Evolutionary conservation across 306 rosid genomes (phyloP).

Genomic region (Gleditsia sinensis): DNA sequence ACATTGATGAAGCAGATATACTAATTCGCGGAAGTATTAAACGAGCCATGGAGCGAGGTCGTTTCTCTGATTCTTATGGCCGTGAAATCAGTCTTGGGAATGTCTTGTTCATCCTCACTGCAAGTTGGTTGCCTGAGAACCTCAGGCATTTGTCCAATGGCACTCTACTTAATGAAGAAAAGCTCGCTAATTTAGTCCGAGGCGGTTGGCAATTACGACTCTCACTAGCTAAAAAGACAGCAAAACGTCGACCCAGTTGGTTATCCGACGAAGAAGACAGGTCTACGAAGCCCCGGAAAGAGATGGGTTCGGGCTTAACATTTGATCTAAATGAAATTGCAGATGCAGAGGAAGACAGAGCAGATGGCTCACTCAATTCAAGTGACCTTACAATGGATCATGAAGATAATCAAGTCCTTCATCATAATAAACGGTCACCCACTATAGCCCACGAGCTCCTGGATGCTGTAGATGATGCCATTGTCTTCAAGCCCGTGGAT

Average conservation of each 20-base stretch:
- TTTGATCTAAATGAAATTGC: slow-evolving; percentile 92
- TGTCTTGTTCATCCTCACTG: slow-evolving; percentile 79
- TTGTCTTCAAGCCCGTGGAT: slow-evolving; percentile 82
- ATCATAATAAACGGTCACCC: slow-evolving; percentile 36
- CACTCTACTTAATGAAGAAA: slow-evolving; percentile 56
- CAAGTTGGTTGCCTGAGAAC: slow-evolving; percentile 83
- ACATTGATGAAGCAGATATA: slow-evolving; percentile 69
- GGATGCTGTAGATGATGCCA: slow-evolving; percentile 67
- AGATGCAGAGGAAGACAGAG: slow-evolving; percentile 58
- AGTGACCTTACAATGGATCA: slow-evolving; percentile 87
- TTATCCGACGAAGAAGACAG: slow-evolving; percentile 59
- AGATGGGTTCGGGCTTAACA: slow-evolving; percentile 46
- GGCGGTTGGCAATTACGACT: slow-evolving; percentile 76
- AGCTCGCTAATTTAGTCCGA: slow-evolving; percentile 57
- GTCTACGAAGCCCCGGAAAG: slow-evolving; percentile 62
- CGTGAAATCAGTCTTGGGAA: slow-evolving; percentile 87
- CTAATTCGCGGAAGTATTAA: slow-evolving; percentile 68
- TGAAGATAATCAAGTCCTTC: slow-evolving; percentile 60
- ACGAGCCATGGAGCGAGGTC: slow-evolving; percentile 86
- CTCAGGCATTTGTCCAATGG: slow-evolving; percentile 56
- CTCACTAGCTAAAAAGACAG: slow-evolving; percentile 51
- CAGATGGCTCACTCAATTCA: slow-evolving; percentile 86
- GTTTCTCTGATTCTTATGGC: slow-evolving; percentile 81
- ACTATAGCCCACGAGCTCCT: slow-evolving; percentile 54
- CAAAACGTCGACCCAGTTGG: slow-evolving; percentile 78